A percentile compares a stretch with the other conserved stretches of the same genome.
These are phyloP conservation scores for Panicum virgatum DNA, from an alignment of 202 grass and related monocot genomes.

Conservation along the genomic window DNA sequence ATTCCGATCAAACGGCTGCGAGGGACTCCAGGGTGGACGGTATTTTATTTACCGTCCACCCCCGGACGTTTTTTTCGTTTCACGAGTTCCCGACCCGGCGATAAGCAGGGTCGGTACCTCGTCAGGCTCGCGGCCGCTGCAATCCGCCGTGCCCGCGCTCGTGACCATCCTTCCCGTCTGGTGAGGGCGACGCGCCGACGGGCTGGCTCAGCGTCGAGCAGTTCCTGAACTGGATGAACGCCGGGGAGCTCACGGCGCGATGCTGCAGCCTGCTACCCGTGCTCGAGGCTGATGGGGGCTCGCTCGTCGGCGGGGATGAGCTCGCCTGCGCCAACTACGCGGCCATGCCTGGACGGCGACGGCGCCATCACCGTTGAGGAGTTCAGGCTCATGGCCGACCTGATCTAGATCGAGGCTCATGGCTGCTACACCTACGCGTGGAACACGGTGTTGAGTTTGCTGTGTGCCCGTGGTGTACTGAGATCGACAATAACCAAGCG, in stretches of 20 bases:
- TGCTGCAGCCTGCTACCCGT: constrained; percentile 64
- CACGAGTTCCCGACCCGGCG: too few species aligned
- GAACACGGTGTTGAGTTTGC: background rate
- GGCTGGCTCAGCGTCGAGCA: constrained; percentile 60
- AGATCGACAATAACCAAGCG: background rate
- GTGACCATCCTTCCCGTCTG: too few species aligned
- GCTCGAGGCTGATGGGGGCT: constrained; percentile 44
- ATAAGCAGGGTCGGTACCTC: too few species aligned
- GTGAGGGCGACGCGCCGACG: constrained; percentile 9
- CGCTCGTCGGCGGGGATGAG: constrained; percentile 56
- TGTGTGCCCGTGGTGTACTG: background rate
- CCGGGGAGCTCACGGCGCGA: constrained; percentile 49
- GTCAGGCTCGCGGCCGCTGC: too few species aligned
- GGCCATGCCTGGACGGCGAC: constrained; percentile 76
- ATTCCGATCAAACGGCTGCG: too few species aligned
- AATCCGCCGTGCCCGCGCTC: too few species aligned
- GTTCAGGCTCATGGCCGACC: constrained; percentile 64
- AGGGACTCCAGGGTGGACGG: too few species aligned
- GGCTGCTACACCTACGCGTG: background rate
- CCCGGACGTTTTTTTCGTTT: too few species aligned
- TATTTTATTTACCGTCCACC: too few species aligned
- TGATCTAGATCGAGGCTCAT: constrained; percentile 37
- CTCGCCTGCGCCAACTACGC: background rate
- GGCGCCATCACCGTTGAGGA: constrained; percentile 70
- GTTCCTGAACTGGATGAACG: constrained; percentile 73